phyloP scores from a whole-genome alignment of 2,329 filamentous ascomycete genomes.

The Stagonosporopsis rhizophila region DNA sequence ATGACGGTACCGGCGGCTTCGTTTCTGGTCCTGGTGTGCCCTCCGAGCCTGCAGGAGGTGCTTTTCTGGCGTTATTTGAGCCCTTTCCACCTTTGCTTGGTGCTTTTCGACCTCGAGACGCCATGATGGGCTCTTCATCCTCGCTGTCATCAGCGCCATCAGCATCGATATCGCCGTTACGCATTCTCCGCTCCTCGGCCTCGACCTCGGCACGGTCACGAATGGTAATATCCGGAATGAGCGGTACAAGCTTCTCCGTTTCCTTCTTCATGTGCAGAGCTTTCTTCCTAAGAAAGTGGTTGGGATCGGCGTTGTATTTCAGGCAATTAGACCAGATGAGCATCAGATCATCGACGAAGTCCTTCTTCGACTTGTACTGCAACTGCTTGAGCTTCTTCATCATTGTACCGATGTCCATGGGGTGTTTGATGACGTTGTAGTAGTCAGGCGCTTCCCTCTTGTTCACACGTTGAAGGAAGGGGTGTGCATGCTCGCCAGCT shows the following conservation, averaged over 20 bases:
- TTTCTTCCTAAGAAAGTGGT: conserved; percentile 87
- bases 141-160: conserved; percentile 91
- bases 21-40: conserved; percentile 78
- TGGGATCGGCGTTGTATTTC: conserved; percentile 90
- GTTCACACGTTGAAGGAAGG: conserved; percentile 92
- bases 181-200: conserved; percentile 72
- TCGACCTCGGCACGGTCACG: conserved; percentile 93
- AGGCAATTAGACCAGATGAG: conserved; percentile 98
- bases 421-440: conserved; percentile 90
- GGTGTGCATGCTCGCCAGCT: conserved; percentile 96
- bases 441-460: conserved; percentile 98
- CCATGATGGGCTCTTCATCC: conserved; percentile 94
- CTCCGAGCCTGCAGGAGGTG: conserved; percentile 75
- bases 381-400: conserved; percentile 89
- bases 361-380: conserved; percentile 73
- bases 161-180: conserved; percentile 80
- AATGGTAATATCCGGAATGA: conserved; percentile 92
- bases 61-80: conserved; percentile 70
- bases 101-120: conserved; percentile 88
- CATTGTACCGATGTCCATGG: conserved; percentile 98
- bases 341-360: conserved; percentile 92
- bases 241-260: conserved; percentile 91
- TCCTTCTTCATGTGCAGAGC: conserved; percentile 97
- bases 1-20: conserved; percentile 71
- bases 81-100: conserved; percentile 78